These are phyloP conservation scores for Platanus orientalis DNA, from an alignment of 164 flowering plant species.

Conservation along the genomic window DNA sequence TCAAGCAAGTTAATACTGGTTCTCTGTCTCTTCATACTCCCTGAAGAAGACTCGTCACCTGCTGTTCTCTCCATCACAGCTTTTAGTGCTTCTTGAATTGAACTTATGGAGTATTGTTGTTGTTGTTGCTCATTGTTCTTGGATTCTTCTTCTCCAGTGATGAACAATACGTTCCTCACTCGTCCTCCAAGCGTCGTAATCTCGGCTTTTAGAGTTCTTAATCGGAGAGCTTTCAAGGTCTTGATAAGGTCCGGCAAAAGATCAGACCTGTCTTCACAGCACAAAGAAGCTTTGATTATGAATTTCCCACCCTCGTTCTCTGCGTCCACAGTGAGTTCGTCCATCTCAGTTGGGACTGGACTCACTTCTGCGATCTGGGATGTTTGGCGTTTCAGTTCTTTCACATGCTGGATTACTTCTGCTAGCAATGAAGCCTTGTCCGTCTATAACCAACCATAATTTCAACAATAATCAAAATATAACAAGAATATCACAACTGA, in stretches of 20 bases:
- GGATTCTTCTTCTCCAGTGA: conserved; percentile 52
- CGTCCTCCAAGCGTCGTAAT: conserved; percentile 91
- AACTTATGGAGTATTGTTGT: conserved; percentile 36
- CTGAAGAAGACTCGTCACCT: conserved; percentile 59
- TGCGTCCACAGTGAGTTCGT: conserved; percentile 73
- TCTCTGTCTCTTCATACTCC: conserved; percentile 69
- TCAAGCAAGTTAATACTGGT: conserved; percentile 49
- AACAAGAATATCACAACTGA: too few relatives aligned
- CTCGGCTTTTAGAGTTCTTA: conserved; percentile 83
- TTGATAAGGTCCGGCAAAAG: conserved; percentile 85
- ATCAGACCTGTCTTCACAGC: conserved; percentile 90
- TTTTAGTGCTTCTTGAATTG: conserved; percentile 72
- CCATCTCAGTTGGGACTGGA: conserved; percentile 74
- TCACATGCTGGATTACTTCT: conserved; percentile 94
- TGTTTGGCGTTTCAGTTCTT: conserved; percentile 84
- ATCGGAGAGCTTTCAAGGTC: conserved; percentile 65
- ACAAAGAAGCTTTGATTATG: conserved; percentile 78
- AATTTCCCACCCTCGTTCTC: conserved; percentile 65
- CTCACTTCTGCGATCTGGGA: conserved; percentile 72
- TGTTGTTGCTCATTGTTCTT: conserved; percentile 24
- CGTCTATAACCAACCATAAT: too few relatives aligned
- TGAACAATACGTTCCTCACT: conserved; percentile 68
- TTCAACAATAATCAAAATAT: too few relatives aligned
- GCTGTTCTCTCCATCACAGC: conserved; percentile 74
- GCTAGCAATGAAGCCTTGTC: conserved; percentile 97